Evolutionary conservation across 2,329 filamentous ascomycete species (phyloP), one percentile per base, ranked within the genome.

Genomic region (Aspergillus unguis): DNA sequence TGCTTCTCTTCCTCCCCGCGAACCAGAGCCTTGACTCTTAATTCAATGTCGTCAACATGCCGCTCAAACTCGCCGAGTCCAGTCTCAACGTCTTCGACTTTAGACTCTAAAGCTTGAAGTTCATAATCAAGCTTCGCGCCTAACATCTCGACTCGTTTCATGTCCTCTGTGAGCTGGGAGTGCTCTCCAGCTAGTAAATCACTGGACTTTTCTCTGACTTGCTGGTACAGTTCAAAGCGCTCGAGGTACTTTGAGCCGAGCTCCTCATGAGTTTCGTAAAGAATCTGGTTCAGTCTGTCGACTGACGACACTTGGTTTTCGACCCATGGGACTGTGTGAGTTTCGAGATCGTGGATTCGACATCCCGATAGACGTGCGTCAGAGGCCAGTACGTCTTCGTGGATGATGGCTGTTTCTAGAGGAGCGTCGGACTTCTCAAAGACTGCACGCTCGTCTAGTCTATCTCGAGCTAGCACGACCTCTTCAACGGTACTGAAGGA

Each of bases 111-210:
- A 11, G 85, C 84, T 54, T 87, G 83, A 56, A 96, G 86, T 75
- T 96, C 92, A 70, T 97, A 97, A 64, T 97, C 92, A 50, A 97
- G 78, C 71, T 92, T 92, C 23, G 90, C 90, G 2, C 87, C 84
- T 36, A 95, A 76, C 25, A 87, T 82, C 67, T 95, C 91, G 10
- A 96, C 79, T 58, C 94, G 88, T 68, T 87, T 87, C 55, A 91
- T 77, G 11, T 81, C 80, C 65, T 94, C 89, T 3, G 81, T 82
- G 35, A 95, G 75, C 48, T 81, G 79, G 25, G 80, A 78, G 37
- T 85, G 82, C 71, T 95, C 88, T 44, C 86, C 83, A 0, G 80
- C 78, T 7, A 96, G 72, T 11, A 90, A 74, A 53, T 88, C 86
- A 32, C 86, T 82, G 1, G 86, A 85, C 53, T 80, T 80, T 52